These are phyloP conservation scores for Discostella pseudostelligera DNA, from an alignment of 108 stramenopile species.

Conservation along the genomic window DNA sequence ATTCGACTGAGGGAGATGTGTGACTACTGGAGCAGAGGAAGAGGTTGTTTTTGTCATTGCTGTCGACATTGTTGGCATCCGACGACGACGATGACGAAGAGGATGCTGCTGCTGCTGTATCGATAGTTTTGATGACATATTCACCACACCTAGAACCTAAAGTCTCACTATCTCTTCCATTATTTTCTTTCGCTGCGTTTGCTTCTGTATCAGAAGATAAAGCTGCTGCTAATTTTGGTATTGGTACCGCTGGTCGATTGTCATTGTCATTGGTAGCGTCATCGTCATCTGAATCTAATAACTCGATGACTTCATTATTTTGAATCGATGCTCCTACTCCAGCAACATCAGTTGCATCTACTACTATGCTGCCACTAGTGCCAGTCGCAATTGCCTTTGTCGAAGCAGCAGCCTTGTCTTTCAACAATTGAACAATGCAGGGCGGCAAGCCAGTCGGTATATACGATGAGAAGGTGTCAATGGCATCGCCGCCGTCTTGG, in stretches of 20 bases:
- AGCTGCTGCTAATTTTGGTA: too few species aligned
- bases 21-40: too few species aligned
- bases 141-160: too few species aligned
- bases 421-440: conserved; percentile 13
- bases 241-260: too few species aligned
- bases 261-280: not conserved
- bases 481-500: conserved; percentile 41
- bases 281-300: conserved; percentile 19
- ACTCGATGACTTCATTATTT: conserved; percentile 10
- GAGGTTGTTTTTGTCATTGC: not conserved
- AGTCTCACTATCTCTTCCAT: too few species aligned
- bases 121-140: too few species aligned
- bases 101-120: too few species aligned
- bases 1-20: conserved; percentile 54
- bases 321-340: not conserved
- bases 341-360: not conserved
- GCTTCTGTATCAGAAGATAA: too few species aligned
- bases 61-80: conserved; percentile 2
- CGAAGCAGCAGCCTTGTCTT: not conserved
- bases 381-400: not conserved
- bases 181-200: too few species aligned
- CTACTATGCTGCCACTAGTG: not conserved
- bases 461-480: conserved; percentile 46
- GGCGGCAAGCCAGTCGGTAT: conserved; percentile 39
- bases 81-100: not conserved